phyloP scores from a whole-genome alignment of 2,329 filamentous ascomycete genomes.

The Aspergillus awamori region DNA sequence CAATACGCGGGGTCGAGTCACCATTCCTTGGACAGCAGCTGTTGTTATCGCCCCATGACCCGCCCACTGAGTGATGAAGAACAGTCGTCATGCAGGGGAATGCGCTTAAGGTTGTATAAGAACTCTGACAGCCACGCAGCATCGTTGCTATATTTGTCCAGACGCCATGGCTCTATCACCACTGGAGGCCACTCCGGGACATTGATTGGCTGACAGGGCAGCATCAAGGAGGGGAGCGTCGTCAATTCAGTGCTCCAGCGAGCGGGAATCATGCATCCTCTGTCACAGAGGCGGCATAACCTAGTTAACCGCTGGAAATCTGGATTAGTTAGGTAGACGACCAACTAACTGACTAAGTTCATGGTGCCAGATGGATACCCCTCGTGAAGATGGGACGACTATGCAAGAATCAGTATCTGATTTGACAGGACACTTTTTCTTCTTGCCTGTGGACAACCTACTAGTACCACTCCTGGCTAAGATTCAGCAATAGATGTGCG shows the following conservation, averaged over 20 bases:
- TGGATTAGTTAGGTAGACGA: too few relatives aligned
- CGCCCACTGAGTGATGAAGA: constrained; percentile 4
- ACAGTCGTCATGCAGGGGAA: constrained; percentile 3
- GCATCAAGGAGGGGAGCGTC: too few relatives aligned
- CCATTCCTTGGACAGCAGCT: neutral
- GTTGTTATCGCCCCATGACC: neutral
- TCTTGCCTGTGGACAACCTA: neutral
- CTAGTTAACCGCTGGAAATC: neutral
- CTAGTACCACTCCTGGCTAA: neutral
- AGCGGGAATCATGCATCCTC: neutral
- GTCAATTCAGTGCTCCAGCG: neutral
- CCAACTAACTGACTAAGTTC: too few relatives aligned
- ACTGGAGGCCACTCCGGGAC: neutral
- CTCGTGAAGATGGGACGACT: neutral
- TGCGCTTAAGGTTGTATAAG: constrained; percentile 8
- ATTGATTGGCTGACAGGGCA: neutral
- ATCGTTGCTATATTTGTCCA: constrained; percentile 2
- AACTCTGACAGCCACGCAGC: neutral
- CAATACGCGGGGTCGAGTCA: neutral
- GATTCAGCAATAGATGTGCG: neutral
- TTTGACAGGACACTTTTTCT: neutral
- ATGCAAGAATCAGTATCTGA: neutral
- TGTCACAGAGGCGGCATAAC: neutral
- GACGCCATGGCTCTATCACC: neutral
- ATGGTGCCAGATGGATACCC: too few relatives aligned